Conservation (phyloP, 208 protist genomes). For the Porcisia hertigi region DNA sequence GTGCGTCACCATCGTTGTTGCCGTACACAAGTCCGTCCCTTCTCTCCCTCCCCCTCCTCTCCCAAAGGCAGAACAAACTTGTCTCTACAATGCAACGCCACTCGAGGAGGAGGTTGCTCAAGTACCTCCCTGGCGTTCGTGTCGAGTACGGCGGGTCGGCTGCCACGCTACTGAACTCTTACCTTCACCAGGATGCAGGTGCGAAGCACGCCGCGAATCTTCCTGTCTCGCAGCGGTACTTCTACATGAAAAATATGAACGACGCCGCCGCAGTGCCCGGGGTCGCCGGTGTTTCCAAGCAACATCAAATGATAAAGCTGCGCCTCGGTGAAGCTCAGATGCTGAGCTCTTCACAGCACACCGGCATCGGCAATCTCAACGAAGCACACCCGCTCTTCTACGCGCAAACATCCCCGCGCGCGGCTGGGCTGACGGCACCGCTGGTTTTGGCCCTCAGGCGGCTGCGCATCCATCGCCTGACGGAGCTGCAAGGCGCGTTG, state of each 20-base stretch:
- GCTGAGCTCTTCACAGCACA: conserved; percentile 60
- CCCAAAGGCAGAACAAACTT: not conserved
- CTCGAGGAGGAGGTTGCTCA: conserved; percentile 23
- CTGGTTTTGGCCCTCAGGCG: conserved; percentile 69
- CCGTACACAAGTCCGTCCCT: not conserved
- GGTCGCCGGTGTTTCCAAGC: conserved; percentile 30
- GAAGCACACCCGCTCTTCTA: conserved; percentile 87
- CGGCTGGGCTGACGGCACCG: conserved; percentile 71
- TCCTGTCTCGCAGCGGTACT: conserved; percentile 82
- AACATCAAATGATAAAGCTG: conserved; percentile 64
- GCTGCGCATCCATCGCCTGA: conserved; percentile 75
- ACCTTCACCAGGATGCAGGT: conserved; percentile 45
- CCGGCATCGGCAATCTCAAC: conserved; percentile 73
- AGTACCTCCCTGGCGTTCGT: conserved; percentile 61
- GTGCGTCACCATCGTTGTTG: not conserved
- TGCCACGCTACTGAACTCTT: conserved; percentile 58
- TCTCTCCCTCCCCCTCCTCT: not conserved
- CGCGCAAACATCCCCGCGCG: conserved; percentile 67
- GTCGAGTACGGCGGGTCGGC: conserved; percentile 56
- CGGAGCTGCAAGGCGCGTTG: conserved; percentile 87
- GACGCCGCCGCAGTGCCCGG: not conserved
- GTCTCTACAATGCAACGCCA: conserved; percentile 16
- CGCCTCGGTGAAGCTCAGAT: conserved; percentile 81
- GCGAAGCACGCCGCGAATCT: conserved; percentile 60
- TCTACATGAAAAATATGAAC: conserved; percentile 45